Conservation (phyloP, 1,139 yeast species). For the Nakaseomyces kungkrabaensis region DNA sequence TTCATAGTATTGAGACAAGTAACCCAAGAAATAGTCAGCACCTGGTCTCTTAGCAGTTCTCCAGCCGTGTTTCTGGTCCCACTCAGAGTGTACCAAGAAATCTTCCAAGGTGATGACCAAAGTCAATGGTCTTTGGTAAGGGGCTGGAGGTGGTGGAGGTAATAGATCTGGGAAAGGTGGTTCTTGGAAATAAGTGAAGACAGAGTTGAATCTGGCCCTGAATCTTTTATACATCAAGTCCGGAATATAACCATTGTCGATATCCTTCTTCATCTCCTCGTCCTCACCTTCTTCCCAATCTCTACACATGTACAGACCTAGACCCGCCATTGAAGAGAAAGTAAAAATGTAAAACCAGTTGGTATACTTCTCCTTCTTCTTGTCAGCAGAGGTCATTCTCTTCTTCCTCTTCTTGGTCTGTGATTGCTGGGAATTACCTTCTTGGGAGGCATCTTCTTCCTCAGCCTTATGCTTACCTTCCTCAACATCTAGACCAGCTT, state of each 20-base stretch:
- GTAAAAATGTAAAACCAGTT: constrained; percentile 57
- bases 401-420: constrained; percentile 25
- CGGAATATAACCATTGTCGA: constrained; percentile 63
- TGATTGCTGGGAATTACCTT: constrained; percentile 23
- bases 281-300: constrained; percentile 82
- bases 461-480: constrained; percentile 13
- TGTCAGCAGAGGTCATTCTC: constrained; percentile 57
- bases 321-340: constrained; percentile 54
- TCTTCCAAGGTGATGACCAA: constrained; percentile 85
- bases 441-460: constrained; percentile 7
- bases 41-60: constrained; percentile 99
- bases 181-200: constrained; percentile 79
- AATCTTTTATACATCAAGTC: constrained; percentile 58
- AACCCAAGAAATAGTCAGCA: constrained; percentile 88
- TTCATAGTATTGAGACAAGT: constrained; percentile 90
- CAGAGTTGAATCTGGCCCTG: constrained; percentile 58
- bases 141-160: constrained; percentile 88
- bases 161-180: constrained; percentile 88
- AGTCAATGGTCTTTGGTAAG: constrained; percentile 87
- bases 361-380: constrained; percentile 57
- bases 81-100: constrained; percentile 77
- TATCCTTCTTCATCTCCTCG: constrained; percentile 40
- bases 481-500: constrained; percentile 71
- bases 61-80: constrained; percentile 95
- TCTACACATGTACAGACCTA: constrained; percentile 61